A percentile compares a stretch with the other conserved stretches of the same genome.
These are phyloP conservation scores for Talaromyces albobiverticillius DNA, from an alignment of 2,329 filamentous ascomycete species.

Conservation along the genomic window DNA sequence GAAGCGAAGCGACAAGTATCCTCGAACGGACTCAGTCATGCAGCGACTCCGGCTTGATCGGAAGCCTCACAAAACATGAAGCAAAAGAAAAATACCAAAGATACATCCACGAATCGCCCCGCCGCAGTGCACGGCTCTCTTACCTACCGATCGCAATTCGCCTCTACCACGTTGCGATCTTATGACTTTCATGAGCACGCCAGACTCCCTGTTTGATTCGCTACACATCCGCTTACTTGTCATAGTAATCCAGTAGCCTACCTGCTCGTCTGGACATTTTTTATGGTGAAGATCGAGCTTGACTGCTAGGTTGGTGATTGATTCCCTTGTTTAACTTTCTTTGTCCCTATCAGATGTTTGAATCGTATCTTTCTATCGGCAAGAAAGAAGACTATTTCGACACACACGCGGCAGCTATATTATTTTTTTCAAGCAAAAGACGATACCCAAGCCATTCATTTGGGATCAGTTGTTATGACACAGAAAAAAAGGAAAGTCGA, in stretches of 20 bases:
- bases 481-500: neutral
- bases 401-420: no score
- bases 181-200: neutral
- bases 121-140: conserved; percentile 27
- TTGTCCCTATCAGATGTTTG: conserved; percentile 10
- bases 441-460: no score
- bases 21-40: conserved; percentile 25
- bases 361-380: conserved; percentile 18
- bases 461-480: no score
- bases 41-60: conserved; percentile 32
- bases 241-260: conserved; percentile 22
- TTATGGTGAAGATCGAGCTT: conserved; percentile 18
- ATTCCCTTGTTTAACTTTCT: conserved; percentile 4
- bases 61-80: neutral
- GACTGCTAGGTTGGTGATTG: conserved; percentile 35
- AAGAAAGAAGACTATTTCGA: neutral
- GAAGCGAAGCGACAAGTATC: conserved; percentile 34
- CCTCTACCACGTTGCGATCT: conserved; percentile 9
- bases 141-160: conserved; percentile 21
- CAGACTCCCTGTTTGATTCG: conserved; percentile 9
- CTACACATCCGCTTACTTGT: conserved; percentile 18
- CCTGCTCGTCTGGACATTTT: conserved; percentile 14
- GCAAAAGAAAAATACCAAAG: conserved; percentile 1
- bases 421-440: no score
- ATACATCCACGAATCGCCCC: conserved; percentile 6